Evolutionary conservation across 2,329 filamentous ascomycete species (phyloP).

Genomic region (Rhytidhysteron rufulum): DNA sequence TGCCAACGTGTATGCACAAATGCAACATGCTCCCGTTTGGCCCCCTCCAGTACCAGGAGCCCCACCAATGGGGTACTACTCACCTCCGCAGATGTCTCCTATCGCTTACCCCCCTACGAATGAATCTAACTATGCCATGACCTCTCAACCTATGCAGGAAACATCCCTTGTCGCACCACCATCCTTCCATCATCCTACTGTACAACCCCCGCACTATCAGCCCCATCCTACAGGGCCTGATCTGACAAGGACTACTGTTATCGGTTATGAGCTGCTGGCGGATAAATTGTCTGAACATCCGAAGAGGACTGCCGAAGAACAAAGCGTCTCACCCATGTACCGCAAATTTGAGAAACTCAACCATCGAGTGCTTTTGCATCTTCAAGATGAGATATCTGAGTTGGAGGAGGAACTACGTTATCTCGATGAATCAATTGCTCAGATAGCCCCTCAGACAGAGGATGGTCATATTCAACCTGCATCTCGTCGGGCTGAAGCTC

Average conservation of each 20-base stretch:
- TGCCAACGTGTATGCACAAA: constrained; percentile 13
- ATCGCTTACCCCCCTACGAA: constrained; percentile 18
- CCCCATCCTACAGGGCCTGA: constrained; percentile 18
- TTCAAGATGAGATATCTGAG: constrained; percentile 81
- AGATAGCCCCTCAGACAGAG: constrained; percentile 26
- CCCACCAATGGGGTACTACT: constrained; percentile 23
- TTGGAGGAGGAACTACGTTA: constrained; percentile 72
- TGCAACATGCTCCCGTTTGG: constrained; percentile 18
- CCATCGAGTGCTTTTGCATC: constrained; percentile 74
- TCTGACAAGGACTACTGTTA: constrained; percentile 23
- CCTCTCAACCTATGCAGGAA: constrained; percentile 17
- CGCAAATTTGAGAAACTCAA: constrained; percentile 78
- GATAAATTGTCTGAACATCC: constrained; percentile 28
- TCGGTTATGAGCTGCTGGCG: constrained; percentile 37
- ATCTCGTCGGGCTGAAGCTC: constrained; percentile 56
- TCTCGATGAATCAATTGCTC: constrained; percentile 60
- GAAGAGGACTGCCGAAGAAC: constrained; percentile 15
- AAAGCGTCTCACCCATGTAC: constrained; percentile 60
- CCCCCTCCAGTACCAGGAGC: constrained; percentile 17
- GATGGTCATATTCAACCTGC: constrained; percentile 45
- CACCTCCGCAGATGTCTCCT: constrained; percentile 13
- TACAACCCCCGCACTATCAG: constrained; percentile 25
- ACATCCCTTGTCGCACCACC: constrained; percentile 13
- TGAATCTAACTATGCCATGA: constrained; percentile 19
- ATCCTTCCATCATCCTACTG: constrained; percentile 16